Percentiles rank a stretch among this genome's conserved stretches.
phyloP scores from a whole-genome alignment of 805 yeast species.

The Saccharomycopsis sp. region DNA sequence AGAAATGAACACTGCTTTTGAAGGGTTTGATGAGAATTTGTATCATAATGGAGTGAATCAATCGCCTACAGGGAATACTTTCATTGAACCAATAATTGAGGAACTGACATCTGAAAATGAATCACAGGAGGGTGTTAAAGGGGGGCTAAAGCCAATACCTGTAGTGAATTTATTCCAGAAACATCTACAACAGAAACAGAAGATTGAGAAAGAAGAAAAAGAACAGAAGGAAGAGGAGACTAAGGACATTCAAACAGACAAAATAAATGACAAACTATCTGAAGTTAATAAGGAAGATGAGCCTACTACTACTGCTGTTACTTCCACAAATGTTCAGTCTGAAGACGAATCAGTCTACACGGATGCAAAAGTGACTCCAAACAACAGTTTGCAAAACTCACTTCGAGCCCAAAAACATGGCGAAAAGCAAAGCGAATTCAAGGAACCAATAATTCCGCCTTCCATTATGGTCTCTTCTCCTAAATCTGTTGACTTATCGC shows the following conservation, averaged over 20 bases:
- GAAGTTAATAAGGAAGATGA: background rate
- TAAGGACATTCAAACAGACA: background rate
- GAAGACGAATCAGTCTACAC: slow-evolving; percentile 2
- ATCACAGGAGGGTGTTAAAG: background rate
- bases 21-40: slow-evolving; percentile 14
- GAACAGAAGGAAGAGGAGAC: background rate
- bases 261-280: too few relatives aligned
- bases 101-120: background rate
- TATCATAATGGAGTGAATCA: background rate
- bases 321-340: background rate
- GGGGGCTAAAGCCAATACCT: background rate
- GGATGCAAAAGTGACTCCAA: background rate
- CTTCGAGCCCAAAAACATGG: background rate
- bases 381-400: background rate
- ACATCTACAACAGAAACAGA: background rate
- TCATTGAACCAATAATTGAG: background rate
- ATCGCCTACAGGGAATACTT: background rate
- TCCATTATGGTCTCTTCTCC: background rate
- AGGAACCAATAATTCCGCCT: background rate
- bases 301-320: background rate
- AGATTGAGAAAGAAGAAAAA: slow-evolving; percentile 1
- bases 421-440: background rate
- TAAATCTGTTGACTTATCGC: slow-evolving; percentile 2
- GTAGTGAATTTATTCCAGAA: background rate
- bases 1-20: slow-evolving; percentile 13